Base-by-base conservation (phyloP, 2,329 filamentous ascomycete genomes). In the Fusarium nanum region DNA sequence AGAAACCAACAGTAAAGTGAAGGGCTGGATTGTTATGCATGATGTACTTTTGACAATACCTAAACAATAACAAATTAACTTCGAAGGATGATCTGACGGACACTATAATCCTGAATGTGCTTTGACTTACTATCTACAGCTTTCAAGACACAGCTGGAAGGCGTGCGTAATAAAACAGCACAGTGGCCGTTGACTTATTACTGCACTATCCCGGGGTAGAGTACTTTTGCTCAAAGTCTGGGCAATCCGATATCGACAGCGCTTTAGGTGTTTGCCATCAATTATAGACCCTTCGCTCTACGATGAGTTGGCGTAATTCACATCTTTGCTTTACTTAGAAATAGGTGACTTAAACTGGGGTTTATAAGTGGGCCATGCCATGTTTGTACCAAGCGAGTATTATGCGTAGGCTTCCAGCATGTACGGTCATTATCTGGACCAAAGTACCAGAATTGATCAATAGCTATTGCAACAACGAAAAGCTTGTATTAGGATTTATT, bases 311-410 rank as follows among this genome's bases (percentile, higher is more conserved):
- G 18, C 5, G 18, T 3, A 4, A 37, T 37, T n/a, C 1, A 6
- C 34, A n/a, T 11, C 18, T 37, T n/a, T 0, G 18, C 10, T 7
- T 6, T 11, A 6, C 9, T 11, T n/a, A 7, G 5, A 11, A n/a
- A n/a, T 3, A 10, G 10, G 10, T 6, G 4, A n/a, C 34, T 9
- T 3, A 37, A n/a, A 5, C 18, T n/a, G 10, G 7, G 4, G 1
- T 11, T 10, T 2, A n/a, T 4, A 6, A n/a, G 6, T 2, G 5
- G 6, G 9, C 2, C 10, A 1, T 37, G 18, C 11, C 4, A 37
- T 37, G 6, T 1, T 37, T 4, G 6, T 37, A 11, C 18, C 1
- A n/a, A n/a, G 1, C 1, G 1, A 10, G 0, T 11, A 2, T 6
- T 1, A 10, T 5, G 9, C 10, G 16, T 2, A 37, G 18, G 5